Evolutionary conservation across 495 filamentous ascomycete genomes (phyloP).

Genomic region (Daldinia decipiens): DNA sequence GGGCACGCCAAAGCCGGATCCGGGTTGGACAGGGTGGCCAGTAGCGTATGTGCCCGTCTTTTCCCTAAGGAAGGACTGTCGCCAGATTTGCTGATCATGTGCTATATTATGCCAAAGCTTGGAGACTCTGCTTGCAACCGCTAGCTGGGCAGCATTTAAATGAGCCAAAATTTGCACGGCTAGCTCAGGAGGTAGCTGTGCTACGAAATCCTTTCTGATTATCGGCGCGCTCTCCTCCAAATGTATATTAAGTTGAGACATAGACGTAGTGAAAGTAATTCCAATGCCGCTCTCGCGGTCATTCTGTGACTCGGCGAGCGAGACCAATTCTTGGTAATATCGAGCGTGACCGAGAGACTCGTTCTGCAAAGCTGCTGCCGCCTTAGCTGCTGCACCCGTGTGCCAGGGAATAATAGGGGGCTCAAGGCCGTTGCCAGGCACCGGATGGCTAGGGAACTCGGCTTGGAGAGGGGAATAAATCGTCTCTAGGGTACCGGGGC

Average conservation of each 20-base stretch:
- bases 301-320: slow-evolving; percentile 52
- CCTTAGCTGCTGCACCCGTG: slow-evolving; percentile 73
- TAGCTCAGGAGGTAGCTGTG: slow-evolving; percentile 74
- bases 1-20: slow-evolving; percentile 60
- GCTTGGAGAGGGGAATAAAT: slow-evolving; percentile 48
- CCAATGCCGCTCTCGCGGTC: slow-evolving; percentile 85
- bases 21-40: slow-evolving; percentile 55
- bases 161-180: slow-evolving; percentile 75
- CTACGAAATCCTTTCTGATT: slow-evolving; percentile 70
- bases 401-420: slow-evolving; percentile 65
- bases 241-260: slow-evolving; percentile 54
- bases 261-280: slow-evolving; percentile 68
- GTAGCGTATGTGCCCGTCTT: slow-evolving; percentile 67
- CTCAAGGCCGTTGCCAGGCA: slow-evolving; percentile 59
- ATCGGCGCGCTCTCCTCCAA: slow-evolving; percentile 38
- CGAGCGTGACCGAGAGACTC: slow-evolving; percentile 55
- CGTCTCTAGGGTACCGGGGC: slow-evolving; percentile 47
- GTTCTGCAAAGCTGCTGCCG: slow-evolving; percentile 74
- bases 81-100: slow-evolving; percentile 77
- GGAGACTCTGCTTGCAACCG: slow-evolving; percentile 69
- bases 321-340: slow-evolving; percentile 43
- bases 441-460: slow-evolving; percentile 53
- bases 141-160: slow-evolving; percentile 74
- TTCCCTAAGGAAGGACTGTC: slow-evolving; percentile 75
- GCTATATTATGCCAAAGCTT: slow-evolving; percentile 69